Conservation (phyloP, 2,329 filamentous ascomycete species). For the Bipolaris victoriae region DNA sequence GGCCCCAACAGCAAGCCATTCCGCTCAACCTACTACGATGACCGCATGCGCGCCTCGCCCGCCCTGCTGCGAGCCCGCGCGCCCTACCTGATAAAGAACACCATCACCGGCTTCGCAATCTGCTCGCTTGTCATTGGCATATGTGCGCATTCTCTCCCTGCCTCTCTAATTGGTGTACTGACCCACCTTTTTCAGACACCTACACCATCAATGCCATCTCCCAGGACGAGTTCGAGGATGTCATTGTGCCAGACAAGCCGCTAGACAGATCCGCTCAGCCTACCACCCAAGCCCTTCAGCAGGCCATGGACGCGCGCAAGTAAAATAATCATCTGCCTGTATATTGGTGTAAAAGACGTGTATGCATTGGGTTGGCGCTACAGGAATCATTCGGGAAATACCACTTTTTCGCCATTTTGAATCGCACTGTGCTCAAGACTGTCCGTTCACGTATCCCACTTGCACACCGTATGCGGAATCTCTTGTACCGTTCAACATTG, state of each 20-base stretch:
- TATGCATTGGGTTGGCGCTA: constrained; percentile 41
- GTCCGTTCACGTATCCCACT: neutral
- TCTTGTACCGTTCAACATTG: neutral
- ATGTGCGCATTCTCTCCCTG: constrained; percentile 64
- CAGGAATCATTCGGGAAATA: constrained; percentile 26
- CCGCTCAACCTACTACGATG: constrained; percentile 88
- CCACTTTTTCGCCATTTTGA: constrained; percentile 14
- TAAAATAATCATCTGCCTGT: constrained; percentile 22
- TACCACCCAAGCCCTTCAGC: constrained; percentile 39
- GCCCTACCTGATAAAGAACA: constrained; percentile 91
- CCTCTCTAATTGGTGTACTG: neutral
- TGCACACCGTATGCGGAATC: neutral
- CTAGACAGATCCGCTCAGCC: constrained; percentile 51
- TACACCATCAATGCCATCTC: constrained; percentile 84
- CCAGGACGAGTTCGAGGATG: constrained; percentile 96
- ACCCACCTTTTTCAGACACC: constrained; percentile 57
- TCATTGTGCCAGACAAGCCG: constrained; percentile 82
- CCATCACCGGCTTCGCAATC: constrained; percentile 77
- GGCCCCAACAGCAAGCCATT: constrained; percentile 51
- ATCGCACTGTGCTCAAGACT: constrained; percentile 1
- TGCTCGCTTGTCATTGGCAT: constrained; percentile 79
- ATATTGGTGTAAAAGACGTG: constrained; percentile 35
- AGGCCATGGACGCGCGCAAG: constrained; percentile 40
- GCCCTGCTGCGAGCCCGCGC: constrained; percentile 89
- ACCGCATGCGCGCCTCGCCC: constrained; percentile 80